phyloP scores from a whole-genome alignment of 345 rosid genomes.

The Pistacia atlantica region DNA sequence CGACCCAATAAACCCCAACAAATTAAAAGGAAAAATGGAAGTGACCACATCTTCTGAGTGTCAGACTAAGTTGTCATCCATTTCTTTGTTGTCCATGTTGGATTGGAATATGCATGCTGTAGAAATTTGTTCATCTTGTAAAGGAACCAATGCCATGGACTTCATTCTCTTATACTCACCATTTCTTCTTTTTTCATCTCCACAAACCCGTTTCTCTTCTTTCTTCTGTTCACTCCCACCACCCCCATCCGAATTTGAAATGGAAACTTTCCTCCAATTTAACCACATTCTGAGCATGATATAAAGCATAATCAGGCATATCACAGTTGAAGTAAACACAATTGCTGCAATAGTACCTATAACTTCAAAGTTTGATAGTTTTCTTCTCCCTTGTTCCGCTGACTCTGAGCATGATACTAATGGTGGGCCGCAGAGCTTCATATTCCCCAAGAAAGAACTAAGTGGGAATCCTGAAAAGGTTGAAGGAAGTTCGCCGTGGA shows the following conservation, averaged over 20 bases:
- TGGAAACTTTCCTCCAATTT: slow-evolving; percentile 52
- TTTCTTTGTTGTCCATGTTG: slow-evolving; percentile 36
- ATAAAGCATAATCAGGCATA: slow-evolving; percentile 64
- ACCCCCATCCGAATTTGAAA: slow-evolving; percentile 38
- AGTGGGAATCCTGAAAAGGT: slow-evolving; percentile 57
- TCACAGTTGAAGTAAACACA: slow-evolving; percentile 54
- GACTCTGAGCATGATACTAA: slow-evolving; percentile 41
- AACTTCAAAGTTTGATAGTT: slow-evolving; percentile 47
- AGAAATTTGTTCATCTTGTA: slow-evolving; percentile 33
- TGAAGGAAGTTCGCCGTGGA: slow-evolving; percentile 62
- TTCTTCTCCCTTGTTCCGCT: slow-evolving; percentile 23
- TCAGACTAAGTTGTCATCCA: slow-evolving; percentile 23
- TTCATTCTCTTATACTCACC: slow-evolving; percentile 48
- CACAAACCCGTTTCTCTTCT: slow-evolving; percentile 39
- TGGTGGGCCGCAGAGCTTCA: slow-evolving; percentile 63
- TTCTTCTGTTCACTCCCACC: slow-evolving; percentile 37
- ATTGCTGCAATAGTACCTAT: slow-evolving; percentile 50
- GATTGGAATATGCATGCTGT: slow-evolving; percentile 43
- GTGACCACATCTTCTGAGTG: neutral
- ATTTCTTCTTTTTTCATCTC: slow-evolving; percentile 39
- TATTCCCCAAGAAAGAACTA: slow-evolving; percentile 58
- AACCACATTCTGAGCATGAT: slow-evolving; percentile 71
- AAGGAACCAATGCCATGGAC: slow-evolving; percentile 35
- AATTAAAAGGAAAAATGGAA: neutral
- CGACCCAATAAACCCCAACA: neutral